Base-by-base conservation (phyloP, 192 early-diverging fungal genomes). In the Backusella tuberculispora region DNA sequence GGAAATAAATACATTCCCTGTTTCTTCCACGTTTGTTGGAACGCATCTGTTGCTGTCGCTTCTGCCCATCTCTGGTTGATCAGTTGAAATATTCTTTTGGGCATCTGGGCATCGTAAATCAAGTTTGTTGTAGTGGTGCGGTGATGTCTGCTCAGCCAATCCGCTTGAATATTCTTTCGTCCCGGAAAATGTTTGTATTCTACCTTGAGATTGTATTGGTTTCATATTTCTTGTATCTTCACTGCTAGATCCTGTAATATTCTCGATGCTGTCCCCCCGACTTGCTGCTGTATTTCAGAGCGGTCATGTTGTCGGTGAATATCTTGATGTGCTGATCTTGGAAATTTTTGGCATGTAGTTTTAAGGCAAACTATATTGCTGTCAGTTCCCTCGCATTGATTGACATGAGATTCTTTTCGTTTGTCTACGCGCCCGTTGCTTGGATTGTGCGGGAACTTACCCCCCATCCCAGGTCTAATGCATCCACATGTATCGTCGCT, bases 271-370 rank as follows among this genome's bases (percentile, higher is more conserved):
- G 76, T 73, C 5, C 76, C 71, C 1, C 76, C 76, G 26, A 41
- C 45, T 68, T 67, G 46, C 24, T 72, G 46, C n/a, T 44, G 47
- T 78, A 78, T 38, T 78, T 73, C 10, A 78, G 12, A 34, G 71
- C 70, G 9, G 76, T 78, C 0, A 42, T 78, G 42, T 69, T 78
- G 65, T 78, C 76, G 0, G 65, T 46, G 48, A 40, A 73, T 17
- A 73, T 19, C 15, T 66, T n/a, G 41, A 47, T 66, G 3, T 3
- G 37, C 1, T 19, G 19, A 24, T 69, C 37, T 43, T 29, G 0
- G 66, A 12, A 15, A 12, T 15, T 56, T 69, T 37, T 3, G 1
- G 53, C 34, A 41, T 76, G 74, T 4, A 67, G 66, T 37, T 63
- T 4, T 1, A 77, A 14, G 7, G 76, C 76, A 47, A 72, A 72